These are phyloP conservation scores for Cryptosporidium meleagridis DNA, from an alignment of 169 alveolate genomes.

Conservation along the genomic window DNA sequence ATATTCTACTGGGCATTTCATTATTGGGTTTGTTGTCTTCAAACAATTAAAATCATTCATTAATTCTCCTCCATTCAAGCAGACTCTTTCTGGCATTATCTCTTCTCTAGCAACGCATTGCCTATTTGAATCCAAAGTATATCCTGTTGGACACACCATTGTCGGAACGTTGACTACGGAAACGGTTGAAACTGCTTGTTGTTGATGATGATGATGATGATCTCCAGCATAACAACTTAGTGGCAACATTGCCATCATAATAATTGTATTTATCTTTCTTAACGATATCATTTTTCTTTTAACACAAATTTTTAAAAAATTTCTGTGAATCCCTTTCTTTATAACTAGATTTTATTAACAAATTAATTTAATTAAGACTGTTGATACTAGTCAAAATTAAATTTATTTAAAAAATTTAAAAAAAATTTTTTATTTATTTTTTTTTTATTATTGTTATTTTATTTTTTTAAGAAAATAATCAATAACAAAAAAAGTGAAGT, in stretches of 20 bases:
- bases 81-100: constrained; percentile 28
- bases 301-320: not conserved
- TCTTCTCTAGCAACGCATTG: constrained; percentile 50
- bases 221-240: constrained; percentile 47
- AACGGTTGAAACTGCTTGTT: constrained; percentile 25
- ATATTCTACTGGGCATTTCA: constrained; percentile 54
- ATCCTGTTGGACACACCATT: constrained; percentile 55
- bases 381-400: not conserved
- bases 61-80: constrained; percentile 53
- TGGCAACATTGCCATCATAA: constrained; percentile 31
- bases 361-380: constrained; percentile 9
- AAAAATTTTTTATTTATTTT: not conserved
- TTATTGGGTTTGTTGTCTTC: constrained; percentile 55
- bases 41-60: constrained; percentile 31
- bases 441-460: constrained; percentile 18
- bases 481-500: constrained; percentile 20
- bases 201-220: constrained; percentile 40
- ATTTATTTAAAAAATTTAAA: not conserved
- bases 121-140: constrained; percentile 31
- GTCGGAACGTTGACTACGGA: constrained; percentile 60
- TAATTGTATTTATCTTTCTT: constrained; percentile 5
- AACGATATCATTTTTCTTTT: constrained; percentile 9
- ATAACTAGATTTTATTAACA: not conserved
- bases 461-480: not conserved
- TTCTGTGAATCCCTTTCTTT: not conserved